Percentiles rank a stretch among this genome's conserved stretches.
Evolutionary conservation across 1,139 yeast species (phyloP).

Genomic region (Diutina neorugosa): DNA sequence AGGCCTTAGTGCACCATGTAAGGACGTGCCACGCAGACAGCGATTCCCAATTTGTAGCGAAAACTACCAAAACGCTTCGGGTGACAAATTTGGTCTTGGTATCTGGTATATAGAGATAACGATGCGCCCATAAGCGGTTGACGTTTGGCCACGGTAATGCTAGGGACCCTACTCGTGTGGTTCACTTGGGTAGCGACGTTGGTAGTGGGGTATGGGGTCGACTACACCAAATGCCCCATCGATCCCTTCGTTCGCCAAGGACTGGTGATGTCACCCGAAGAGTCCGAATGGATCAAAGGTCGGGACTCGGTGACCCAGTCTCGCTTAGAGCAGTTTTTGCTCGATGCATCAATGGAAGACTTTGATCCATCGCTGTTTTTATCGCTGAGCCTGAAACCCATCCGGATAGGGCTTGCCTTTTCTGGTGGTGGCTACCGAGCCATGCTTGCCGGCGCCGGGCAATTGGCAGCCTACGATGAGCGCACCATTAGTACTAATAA

Average conservation of each 20-base stretch:
- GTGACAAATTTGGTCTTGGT: neutral
- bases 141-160: neutral
- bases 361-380: conserved; percentile 23
- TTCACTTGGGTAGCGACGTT: neutral
- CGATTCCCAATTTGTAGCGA: neutral
- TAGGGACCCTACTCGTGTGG: neutral
- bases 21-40: neutral
- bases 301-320: conserved; percentile 21
- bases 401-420: conserved; percentile 30
- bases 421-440: conserved; percentile 39
- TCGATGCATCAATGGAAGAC: conserved; percentile 21
- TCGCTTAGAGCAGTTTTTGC: conserved; percentile 20
- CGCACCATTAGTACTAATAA: conserved; percentile 14
- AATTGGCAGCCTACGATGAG: conserved; percentile 23
- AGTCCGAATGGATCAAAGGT: conserved; percentile 8
- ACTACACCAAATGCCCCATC: neutral
- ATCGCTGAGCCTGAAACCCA: conserved; percentile 14
- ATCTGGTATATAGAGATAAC: neutral
- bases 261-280: neutral
- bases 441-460: conserved; percentile 33
- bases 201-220: neutral
- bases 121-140: neutral
- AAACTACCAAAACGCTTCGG: neutral
- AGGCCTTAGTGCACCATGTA: neutral
- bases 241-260: neutral